These are phyloP conservation scores for Saturnispora besseyi DNA, from an alignment of 805 yeast species.

Conservation along the genomic window DNA sequence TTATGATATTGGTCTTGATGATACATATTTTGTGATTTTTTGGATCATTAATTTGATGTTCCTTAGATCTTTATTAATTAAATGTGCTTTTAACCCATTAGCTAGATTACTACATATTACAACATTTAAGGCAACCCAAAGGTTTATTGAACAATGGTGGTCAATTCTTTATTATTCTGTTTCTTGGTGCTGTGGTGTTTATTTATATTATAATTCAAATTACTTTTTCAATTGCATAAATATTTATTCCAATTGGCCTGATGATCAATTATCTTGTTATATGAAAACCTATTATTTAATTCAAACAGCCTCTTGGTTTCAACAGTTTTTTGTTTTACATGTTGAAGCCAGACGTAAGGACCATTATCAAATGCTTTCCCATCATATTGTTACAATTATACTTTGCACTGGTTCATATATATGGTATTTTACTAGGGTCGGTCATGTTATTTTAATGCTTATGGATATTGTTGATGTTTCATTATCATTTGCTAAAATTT, in stretches of 20 bases:
- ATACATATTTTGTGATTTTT: slow-evolving; percentile 42
- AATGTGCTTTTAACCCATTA: slow-evolving; percentile 46
- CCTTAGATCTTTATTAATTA: slow-evolving; percentile 53
- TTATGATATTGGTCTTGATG: slow-evolving; percentile 52
- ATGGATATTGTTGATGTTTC: slow-evolving; percentile 82
- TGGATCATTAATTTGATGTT: slow-evolving; percentile 51
- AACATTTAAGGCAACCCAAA: slow-evolving; percentile 42
- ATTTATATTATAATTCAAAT: slow-evolving; percentile 46
- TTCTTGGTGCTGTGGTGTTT: slow-evolving; percentile 49
- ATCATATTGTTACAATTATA: slow-evolving; percentile 71
- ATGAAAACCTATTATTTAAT: slow-evolving; percentile 65
- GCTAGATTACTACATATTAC: slow-evolving; percentile 40
- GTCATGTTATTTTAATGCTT: slow-evolving; percentile 64
- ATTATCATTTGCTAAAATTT: slow-evolving; percentile 63
- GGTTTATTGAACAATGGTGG: slow-evolving; percentile 91
- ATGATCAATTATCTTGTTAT: slow-evolving; percentile 40
- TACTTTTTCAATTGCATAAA: slow-evolving; percentile 52
- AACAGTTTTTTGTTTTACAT: slow-evolving; percentile 68
- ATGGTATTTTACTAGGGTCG: slow-evolving; percentile 65
- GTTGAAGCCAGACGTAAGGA: slow-evolving; percentile 77
- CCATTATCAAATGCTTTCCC: slow-evolving; percentile 76
- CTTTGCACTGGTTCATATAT: slow-evolving; percentile 65
- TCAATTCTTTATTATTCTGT: slow-evolving; percentile 46
- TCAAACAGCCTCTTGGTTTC: slow-evolving; percentile 72
- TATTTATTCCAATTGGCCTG: slow-evolving; percentile 69